Evolutionary conservation across 257 asterid genomes (phyloP).

Genomic region (Primulina tabacum): DNA sequence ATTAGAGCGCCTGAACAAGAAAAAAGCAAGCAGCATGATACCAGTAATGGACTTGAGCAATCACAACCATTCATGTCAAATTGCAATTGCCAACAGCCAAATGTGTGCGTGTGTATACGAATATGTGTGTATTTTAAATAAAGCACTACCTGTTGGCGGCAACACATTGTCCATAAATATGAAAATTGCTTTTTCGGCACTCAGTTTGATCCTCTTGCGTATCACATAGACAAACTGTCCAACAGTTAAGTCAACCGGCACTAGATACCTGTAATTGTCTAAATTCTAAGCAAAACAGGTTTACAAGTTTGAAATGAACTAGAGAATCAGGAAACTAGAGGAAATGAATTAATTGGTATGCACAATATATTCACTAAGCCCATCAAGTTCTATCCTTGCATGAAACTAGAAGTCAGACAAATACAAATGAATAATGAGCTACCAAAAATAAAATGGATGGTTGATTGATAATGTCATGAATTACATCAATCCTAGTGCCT

Average conservation of each 20-base stretch:
- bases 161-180: conserved; percentile 58
- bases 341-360: not conserved
- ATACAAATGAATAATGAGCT: not conserved
- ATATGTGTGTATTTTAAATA: not conserved
- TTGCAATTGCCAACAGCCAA: not conserved
- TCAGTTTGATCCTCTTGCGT: conserved; percentile 66
- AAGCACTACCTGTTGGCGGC: conserved; percentile 61
- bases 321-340: not conserved
- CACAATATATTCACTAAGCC: not conserved
- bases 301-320: not conserved
- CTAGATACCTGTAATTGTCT: conserved; percentile 56
- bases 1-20: conserved; percentile 50
- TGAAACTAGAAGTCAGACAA: not conserved
- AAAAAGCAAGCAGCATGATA: not conserved
- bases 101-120: not conserved
- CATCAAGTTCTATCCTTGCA: not conserved
- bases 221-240: conserved; percentile 74
- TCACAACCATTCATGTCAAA: not conserved
- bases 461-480: not conserved
- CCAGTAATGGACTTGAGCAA: not conserved
- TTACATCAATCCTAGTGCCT: not conserved
- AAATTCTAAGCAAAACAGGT: not conserved
- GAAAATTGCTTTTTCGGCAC: conserved; percentile 80
- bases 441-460: not conserved
- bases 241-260: conserved; percentile 68